Base-by-base conservation (phyloP, 2,329 filamentous ascomycete species). In the Ophiostoma sp. region DNA sequence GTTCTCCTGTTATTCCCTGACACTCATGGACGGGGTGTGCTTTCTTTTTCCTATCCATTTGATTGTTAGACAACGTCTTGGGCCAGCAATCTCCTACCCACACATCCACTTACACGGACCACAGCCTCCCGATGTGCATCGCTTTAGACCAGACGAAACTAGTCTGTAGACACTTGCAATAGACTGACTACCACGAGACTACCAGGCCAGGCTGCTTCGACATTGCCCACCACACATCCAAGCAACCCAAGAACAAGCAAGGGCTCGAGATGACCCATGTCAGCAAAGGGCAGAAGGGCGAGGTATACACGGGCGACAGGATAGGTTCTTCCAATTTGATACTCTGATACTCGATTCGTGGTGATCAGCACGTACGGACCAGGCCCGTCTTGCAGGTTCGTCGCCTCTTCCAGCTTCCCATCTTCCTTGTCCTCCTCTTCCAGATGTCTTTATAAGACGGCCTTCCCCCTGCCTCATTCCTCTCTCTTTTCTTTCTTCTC, bases 391-490 rank as follows among this genome's bases (percentile, higher is more conserved):
- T 57, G n/a, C 52, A 27, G 52, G 52, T 27, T 27, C 52, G 13
- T 57, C 67, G 23, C 62, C 68, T n/a, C n/a, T n/a, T 41, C 68
- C 66, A 27, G 39, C 33, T 33, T 69, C 48, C 15, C 10, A 15
- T 33, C 60, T 36, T 5, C 68, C 10, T 35, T 62, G 41, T 69
- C 60, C 39, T 60, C 48, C 27, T 27, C 35, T 15, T 15, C 52
- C n/a, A 13, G 27, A 33, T 33, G 67, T 71, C 44, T 39, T 69
- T 71, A 71, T 68, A 69, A 71, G 67, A 67, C 35, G 70, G 67
- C 20, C 62, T 33, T 67, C 36, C 66, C n/a, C 67, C 62, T 67
- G 67, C 66, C 57, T 67, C 67, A 65, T 68, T 39, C 20, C 41
- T 68, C 11, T 44, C 31, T 35, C 52, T 33, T 44, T 52, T 57